These are phyloP conservation scores for Trichocladium antarcticum DNA, from an alignment of 495 filamentous ascomycete genomes.

Conservation along the genomic window DNA sequence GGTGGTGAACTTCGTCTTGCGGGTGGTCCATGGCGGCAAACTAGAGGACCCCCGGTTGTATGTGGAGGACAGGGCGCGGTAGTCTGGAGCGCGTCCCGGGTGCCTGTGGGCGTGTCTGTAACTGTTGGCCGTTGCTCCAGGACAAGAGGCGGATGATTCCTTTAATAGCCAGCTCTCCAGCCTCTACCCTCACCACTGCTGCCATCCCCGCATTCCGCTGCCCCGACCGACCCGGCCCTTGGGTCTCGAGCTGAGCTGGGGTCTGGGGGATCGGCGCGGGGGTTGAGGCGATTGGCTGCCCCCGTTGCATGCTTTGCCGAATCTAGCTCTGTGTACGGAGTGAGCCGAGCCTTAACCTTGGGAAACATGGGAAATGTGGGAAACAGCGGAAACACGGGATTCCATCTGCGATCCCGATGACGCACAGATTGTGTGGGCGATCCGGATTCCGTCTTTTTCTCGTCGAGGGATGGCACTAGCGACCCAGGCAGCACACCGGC, in stretches of 20 bases:
- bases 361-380: too few relatives aligned
- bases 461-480: neutral
- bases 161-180: too few relatives aligned
- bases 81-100: too few relatives aligned
- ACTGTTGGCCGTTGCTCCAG: too few relatives aligned
- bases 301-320: neutral
- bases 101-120: too few relatives aligned
- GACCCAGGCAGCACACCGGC: neutral
- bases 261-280: slow-evolving; percentile 11
- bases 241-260: slow-evolving; percentile 1
- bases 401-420: neutral
- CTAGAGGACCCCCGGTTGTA: too few relatives aligned
- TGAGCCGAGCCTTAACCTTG: neutral
- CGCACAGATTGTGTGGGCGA: neutral
- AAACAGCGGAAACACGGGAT: neutral
- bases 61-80: too few relatives aligned
- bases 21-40: slow-evolving; percentile 20
- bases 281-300: slow-evolving; percentile 5
- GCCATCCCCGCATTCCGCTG: slow-evolving; percentile 12
- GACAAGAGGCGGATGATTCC: too few relatives aligned
- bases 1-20: slow-evolving; percentile 42
- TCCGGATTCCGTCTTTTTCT: neutral
- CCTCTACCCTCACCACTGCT: too few relatives aligned
- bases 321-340: neutral
- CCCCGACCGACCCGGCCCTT: slow-evolving; percentile 1